Conservation (phyloP, 805 yeast species). For the Suhomyces prunicola region DNA sequence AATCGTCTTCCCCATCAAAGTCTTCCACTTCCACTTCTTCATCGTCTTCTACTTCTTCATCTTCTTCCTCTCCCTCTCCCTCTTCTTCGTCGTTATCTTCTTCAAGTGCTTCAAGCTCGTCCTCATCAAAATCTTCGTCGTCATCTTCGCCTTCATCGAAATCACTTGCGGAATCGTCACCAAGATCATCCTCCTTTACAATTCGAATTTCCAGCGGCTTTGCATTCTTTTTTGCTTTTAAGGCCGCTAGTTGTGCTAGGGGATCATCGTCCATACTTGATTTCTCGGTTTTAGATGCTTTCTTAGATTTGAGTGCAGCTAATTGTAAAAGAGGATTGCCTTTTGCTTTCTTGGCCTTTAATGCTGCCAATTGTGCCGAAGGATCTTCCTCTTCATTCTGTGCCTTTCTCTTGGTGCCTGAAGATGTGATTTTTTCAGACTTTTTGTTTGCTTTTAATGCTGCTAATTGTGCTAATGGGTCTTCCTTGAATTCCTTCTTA, state of each 20-base stretch:
- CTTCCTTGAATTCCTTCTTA: constrained; percentile 9
- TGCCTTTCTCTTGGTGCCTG: constrained; percentile 5
- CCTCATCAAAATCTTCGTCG: constrained; percentile 39
- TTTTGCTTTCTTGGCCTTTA: constrained; percentile 10
- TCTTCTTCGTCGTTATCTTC: constrained; percentile 18
- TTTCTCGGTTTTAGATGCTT: constrained; percentile 6
- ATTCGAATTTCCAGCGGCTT: constrained; percentile 15
- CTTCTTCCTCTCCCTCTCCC: constrained; percentile 12
- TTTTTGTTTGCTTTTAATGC: constrained; percentile 11
- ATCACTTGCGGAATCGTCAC: constrained; percentile 25
- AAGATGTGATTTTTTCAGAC: background rate
- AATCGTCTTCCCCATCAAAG: constrained; percentile 11
- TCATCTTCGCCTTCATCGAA: constrained; percentile 24
- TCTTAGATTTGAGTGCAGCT: constrained; percentile 7
- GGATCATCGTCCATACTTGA: constrained; percentile 14
- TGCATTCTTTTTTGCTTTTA: constrained; percentile 11
- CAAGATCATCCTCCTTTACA: constrained; percentile 30
- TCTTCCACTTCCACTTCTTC: constrained; percentile 1
- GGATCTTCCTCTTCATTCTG: constrained; percentile 9
- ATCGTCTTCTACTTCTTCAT: constrained; percentile 1
- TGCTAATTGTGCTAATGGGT: constrained; percentile 22
- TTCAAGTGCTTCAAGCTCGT: constrained; percentile 32
- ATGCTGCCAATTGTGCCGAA: constrained; percentile 12
- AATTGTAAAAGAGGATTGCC: constrained; percentile 6
- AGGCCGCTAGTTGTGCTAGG: constrained; percentile 16